Conservation (phyloP, 2,329 filamentous ascomycete species). For the Colletotrichum tanaceti region DNA sequence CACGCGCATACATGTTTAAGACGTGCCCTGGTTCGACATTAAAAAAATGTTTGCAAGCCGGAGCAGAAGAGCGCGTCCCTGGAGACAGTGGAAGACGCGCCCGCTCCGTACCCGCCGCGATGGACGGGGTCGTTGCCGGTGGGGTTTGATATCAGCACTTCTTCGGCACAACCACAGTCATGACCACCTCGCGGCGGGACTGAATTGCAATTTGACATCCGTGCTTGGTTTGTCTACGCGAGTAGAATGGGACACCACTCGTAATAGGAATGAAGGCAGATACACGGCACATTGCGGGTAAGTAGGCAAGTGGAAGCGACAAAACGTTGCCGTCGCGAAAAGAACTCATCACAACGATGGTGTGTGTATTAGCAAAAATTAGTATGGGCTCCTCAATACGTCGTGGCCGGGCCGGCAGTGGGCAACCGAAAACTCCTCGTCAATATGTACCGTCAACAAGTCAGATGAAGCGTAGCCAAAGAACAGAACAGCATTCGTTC, state of each 20-base stretch:
- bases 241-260: too few species aligned
- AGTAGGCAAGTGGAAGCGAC: background rate
- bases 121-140: constrained; percentile 46
- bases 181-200: constrained; percentile 64
- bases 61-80: constrained; percentile 36
- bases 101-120: constrained; percentile 42
- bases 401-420: constrained; percentile 29
- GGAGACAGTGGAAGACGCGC: constrained; percentile 35
- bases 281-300: too few species aligned
- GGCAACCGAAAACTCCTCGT: constrained; percentile 36
- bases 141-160: constrained; percentile 86
- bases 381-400: constrained; percentile 35
- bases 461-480: constrained; percentile 37
- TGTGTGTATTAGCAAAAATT: constrained; percentile 40
- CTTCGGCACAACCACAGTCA: constrained; percentile 98
- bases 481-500: constrained; percentile 35
- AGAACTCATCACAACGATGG: constrained; percentile 35
- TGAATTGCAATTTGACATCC: constrained; percentile 99
- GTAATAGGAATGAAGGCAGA: too few species aligned
- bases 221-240: constrained; percentile 69
- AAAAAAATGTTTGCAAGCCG: constrained; percentile 42
- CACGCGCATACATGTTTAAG: background rate
- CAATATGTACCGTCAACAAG: constrained; percentile 40
- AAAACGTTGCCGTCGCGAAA: constrained; percentile 20
- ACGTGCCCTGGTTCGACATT: background rate